Percentiles rank a stretch among this genome's conserved stretches.
Evolutionary conservation across 1,284 basidiomycete species (phyloP).

Genomic region (Malassezia restricta): DNA sequence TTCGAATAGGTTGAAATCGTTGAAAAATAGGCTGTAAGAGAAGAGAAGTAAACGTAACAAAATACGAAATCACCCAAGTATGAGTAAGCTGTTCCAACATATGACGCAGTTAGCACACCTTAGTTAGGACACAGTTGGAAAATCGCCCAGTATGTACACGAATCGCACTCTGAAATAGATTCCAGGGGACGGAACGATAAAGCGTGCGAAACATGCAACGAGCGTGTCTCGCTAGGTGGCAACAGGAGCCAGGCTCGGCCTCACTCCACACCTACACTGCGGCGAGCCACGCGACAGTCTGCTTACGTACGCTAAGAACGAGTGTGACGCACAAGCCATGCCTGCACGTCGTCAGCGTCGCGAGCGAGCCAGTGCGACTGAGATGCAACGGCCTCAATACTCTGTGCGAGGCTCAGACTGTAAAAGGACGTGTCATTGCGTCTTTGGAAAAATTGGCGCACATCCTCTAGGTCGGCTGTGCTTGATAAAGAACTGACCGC

Average conservation of each 20-base stretch:
- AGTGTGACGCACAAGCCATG: slow-evolving; percentile 50
- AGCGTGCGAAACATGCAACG: background rate
- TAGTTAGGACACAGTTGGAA: background rate
- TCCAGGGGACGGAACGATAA: background rate
- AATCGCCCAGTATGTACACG: background rate
- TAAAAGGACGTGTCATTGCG: slow-evolving; percentile 47
- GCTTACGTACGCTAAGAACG: no score
- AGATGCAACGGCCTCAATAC: slow-evolving; percentile 57
- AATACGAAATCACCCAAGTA: background rate
- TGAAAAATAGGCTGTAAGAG: background rate
- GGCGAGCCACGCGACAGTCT: no score
- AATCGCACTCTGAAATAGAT: background rate
- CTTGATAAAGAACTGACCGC: slow-evolving; percentile 58
- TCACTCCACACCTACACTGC: no score
- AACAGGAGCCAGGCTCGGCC: no score
- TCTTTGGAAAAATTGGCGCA: slow-evolving; percentile 54
- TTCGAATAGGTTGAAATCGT: background rate
- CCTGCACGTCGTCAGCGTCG: slow-evolving; percentile 52
- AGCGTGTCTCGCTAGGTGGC: no score
- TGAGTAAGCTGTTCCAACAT: slow-evolving; percentile 5
- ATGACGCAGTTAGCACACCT: slow-evolving; percentile 1
- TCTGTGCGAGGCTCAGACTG: slow-evolving; percentile 56
- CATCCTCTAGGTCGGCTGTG: slow-evolving; percentile 58
- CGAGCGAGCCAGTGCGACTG: slow-evolving; percentile 56
- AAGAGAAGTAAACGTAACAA: background rate